Evolutionary conservation across 73 alveolate genomes (phyloP).

Genomic region (Paramecium pentaurelia): DNA sequence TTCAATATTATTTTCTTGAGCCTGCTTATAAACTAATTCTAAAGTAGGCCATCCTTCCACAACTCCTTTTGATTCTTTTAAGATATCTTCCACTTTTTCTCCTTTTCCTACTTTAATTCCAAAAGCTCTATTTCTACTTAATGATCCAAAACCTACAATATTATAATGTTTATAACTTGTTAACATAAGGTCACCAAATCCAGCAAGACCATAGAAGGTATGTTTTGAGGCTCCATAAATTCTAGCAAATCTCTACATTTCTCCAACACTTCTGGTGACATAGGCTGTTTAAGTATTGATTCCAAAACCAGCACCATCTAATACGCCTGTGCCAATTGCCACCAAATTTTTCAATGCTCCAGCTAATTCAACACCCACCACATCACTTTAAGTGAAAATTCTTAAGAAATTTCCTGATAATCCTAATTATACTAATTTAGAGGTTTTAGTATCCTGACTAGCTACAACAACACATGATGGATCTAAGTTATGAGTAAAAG

Average conservation of each 20-base stretch:
- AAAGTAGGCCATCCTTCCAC: slow-evolving; percentile 62
- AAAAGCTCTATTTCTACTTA: slow-evolving; percentile 57
- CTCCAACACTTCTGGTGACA: slow-evolving; percentile 68
- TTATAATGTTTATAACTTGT: not conserved
- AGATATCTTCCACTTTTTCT: slow-evolving; percentile 37
- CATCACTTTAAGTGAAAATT: slow-evolving; percentile 67
- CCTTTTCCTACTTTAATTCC: slow-evolving; percentile 60
- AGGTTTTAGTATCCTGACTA: slow-evolving; percentile 53
- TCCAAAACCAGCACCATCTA: slow-evolving; percentile 73
- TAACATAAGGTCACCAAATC: slow-evolving; percentile 72
- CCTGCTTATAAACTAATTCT: slow-evolving; percentile 47
- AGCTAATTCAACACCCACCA: slow-evolving; percentile 72
- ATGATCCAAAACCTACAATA: slow-evolving; percentile 41
- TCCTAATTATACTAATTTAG: slow-evolving; percentile 58
- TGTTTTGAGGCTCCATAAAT: slow-evolving; percentile 64
- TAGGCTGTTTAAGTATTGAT: slow-evolving; percentile 68
- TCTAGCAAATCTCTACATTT: slow-evolving; percentile 62
- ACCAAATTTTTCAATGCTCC: slow-evolving; percentile 71
- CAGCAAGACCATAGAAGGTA: slow-evolving; percentile 71
- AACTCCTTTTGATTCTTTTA: slow-evolving; percentile 50
- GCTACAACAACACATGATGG: slow-evolving; percentile 63
- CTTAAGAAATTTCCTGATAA: slow-evolving; percentile 63
- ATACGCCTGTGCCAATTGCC: slow-evolving; percentile 73
- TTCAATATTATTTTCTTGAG: slow-evolving; percentile 24
- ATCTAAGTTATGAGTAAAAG: not conserved